Base-by-base conservation (phyloP, 1,139 yeast genomes). In the Martiniozyma asiatica region DNA sequence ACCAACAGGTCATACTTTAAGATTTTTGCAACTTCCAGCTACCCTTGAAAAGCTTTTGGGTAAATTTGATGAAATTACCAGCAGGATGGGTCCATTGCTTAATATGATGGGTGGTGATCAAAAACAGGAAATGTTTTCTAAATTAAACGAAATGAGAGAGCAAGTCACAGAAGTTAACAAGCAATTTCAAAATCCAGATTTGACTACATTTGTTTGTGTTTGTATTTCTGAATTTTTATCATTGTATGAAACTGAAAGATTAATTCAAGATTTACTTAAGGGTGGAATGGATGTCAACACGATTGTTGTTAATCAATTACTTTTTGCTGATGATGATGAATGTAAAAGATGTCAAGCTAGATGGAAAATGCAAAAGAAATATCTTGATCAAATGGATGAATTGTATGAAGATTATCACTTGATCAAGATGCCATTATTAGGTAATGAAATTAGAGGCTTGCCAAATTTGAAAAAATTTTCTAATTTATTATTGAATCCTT, bases 221-320 rank as follows among this genome's bases (percentile, higher is more conserved):
- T 89, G 98, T 59, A 89, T 89, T 42, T 84, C 96, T 27, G 98
- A 89, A 59, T 89, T 89, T 57, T 66, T 89, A 50, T 87, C 97
- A 3, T 65, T 89, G 32, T 89, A 89, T 56, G 98, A 89, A 58
- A 87, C 97, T 15, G 98, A 89, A 61, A 76, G 98, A 59, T 73
- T 89, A 77, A 81, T 87, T 44, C 98, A 89, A 60, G 98, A 89
- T 54, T 70, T 89, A 53, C 79, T 85, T 61, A 76, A 92, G 32
- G 89, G 82, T 58, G 81, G 85, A 43, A 89, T 89, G 77, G 98
- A 89, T 54, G 94, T 92, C 38, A 89, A 85, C 56, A 79, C 95
- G 26, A 89, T 89, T 48, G 87, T 89, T 39, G 94, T 89, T 32
- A 89, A 89, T 59, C 98, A 89, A 59, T 68, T 89, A 43, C 61